These are phyloP conservation scores for Yamadazyma siamensis DNA, from an alignment of 1,139 yeast species.

Conservation along the genomic window DNA sequence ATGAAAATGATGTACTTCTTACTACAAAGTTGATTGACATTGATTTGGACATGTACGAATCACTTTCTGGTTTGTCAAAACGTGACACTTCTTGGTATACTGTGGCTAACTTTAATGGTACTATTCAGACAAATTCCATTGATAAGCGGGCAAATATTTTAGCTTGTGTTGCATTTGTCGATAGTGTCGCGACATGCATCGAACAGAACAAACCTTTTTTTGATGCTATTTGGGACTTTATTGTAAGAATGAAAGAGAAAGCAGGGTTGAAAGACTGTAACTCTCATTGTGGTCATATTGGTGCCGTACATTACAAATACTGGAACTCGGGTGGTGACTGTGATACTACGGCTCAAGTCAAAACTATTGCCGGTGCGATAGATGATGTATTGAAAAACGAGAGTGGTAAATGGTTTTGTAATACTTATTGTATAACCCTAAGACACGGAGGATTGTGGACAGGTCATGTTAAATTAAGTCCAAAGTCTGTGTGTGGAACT, in stretches of 20 bases:
- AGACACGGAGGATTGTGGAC: conserved; percentile 1
- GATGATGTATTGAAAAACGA: conserved; percentile 1
- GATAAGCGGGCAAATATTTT: background rate
- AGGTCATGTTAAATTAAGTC: background rate
- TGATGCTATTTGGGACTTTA: background rate
- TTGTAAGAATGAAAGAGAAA: background rate
- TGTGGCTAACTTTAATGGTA: background rate
- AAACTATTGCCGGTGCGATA: background rate
- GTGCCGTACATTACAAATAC: conserved; percentile 1
- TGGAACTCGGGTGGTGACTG: conserved; percentile 1
- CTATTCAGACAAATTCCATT: background rate
- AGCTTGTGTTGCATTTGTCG: background rate
- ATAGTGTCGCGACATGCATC: background rate
- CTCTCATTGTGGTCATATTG: conserved; percentile 1
- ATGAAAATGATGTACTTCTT: background rate
- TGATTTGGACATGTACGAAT: background rate
- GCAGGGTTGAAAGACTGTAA: conserved; percentile 1
- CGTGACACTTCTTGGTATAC: background rate
- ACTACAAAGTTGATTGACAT: background rate
- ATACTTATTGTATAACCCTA: background rate
- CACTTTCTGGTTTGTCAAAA: background rate
- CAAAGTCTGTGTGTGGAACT: background rate
- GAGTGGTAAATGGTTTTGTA: conserved; percentile 1
- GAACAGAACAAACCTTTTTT: background rate
- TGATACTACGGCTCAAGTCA: conserved; percentile 1